Evolutionary conservation across 345 rosid genomes (phyloP).

Genomic region (Diplotaxis tenuifolia): DNA sequence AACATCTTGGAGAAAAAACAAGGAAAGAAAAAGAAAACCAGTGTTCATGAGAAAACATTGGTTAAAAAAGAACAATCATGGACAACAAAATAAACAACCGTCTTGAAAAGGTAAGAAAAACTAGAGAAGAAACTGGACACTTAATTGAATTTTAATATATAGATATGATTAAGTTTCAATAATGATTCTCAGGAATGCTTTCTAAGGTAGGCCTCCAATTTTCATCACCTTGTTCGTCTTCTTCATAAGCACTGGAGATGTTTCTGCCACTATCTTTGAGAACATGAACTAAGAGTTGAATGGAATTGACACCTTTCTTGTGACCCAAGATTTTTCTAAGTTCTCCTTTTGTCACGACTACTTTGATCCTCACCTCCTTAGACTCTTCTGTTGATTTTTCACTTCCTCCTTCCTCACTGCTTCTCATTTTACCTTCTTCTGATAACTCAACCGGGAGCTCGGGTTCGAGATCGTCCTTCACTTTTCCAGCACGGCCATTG

Average conservation of each 20-base stretch:
- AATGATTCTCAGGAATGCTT: too few relatives aligned
- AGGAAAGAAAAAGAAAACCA: background rate
- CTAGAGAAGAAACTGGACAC: too few relatives aligned
- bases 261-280: too few relatives aligned
- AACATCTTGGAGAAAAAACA: background rate
- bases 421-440: conserved; percentile 19
- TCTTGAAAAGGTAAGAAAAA: conserved; percentile 4
- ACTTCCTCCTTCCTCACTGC: background rate
- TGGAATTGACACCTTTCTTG: conserved; percentile 20
- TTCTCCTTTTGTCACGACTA: conserved; percentile 56
- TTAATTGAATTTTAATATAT: background rate
- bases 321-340: conserved; percentile 43
- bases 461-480: conserved; percentile 32
- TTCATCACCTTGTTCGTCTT: background rate
- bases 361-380: conserved; percentile 43
- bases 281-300: conserved; percentile 42
- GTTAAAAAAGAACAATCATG: conserved; percentile 14
- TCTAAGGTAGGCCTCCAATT: too few relatives aligned
- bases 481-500: conserved; percentile 32
- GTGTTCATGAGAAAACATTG: conserved; percentile 15
- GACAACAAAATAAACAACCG: conserved; percentile 8
- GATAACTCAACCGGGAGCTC: conserved; percentile 27
- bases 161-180: background rate
- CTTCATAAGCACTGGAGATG: too few relatives aligned
- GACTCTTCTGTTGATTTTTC: background rate